These are phyloP conservation scores for Fusarium sp. DNA, from an alignment of 2,329 filamentous ascomycete species.

Conservation along the genomic window DNA sequence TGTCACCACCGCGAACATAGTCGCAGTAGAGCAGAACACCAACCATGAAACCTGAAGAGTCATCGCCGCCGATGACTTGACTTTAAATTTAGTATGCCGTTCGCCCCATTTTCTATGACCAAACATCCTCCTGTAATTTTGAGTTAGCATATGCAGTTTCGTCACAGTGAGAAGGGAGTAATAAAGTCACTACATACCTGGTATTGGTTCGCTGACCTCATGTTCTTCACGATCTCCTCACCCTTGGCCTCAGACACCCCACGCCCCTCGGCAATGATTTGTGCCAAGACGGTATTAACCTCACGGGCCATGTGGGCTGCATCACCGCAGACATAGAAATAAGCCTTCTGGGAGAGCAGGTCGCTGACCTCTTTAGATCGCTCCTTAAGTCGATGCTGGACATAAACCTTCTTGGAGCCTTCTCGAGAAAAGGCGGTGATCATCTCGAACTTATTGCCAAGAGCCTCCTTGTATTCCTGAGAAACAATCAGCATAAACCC, in stretches of 20 bases:
- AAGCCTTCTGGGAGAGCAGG: conserved; percentile 84
- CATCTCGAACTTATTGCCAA: conserved; percentile 90
- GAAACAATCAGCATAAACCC: conserved; percentile 37
- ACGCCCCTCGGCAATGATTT: conserved; percentile 87
- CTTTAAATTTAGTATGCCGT: conserved; percentile 25
- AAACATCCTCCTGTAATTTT: conserved; percentile 70
- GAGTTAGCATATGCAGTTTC: conserved; percentile 23
- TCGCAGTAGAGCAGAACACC: conserved; percentile 33
- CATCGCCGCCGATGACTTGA: conserved; percentile 35
- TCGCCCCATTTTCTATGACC: conserved; percentile 61
- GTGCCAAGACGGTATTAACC: conserved; percentile 84
- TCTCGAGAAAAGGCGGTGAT: conserved; percentile 97
- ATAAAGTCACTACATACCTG: conserved; percentile 69
- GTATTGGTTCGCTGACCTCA: conserved; percentile 95
- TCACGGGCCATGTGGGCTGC: conserved; percentile 97
- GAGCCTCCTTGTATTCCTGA: conserved; percentile 81
- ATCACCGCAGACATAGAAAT: conserved; percentile 98
- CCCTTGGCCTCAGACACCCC: conserved; percentile 85
- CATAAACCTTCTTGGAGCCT: conserved; percentile 88
- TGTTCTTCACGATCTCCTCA: conserved; percentile 96
- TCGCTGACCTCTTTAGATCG: conserved; percentile 85
- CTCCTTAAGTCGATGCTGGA: conserved; percentile 91
- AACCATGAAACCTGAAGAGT: conserved; percentile 36
- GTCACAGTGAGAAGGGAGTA: background rate
- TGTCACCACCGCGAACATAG: conserved; percentile 9